Evolutionary conservation across 73 alveolate species (phyloP).

Genomic region (Paramecium sonneborni): DNA sequence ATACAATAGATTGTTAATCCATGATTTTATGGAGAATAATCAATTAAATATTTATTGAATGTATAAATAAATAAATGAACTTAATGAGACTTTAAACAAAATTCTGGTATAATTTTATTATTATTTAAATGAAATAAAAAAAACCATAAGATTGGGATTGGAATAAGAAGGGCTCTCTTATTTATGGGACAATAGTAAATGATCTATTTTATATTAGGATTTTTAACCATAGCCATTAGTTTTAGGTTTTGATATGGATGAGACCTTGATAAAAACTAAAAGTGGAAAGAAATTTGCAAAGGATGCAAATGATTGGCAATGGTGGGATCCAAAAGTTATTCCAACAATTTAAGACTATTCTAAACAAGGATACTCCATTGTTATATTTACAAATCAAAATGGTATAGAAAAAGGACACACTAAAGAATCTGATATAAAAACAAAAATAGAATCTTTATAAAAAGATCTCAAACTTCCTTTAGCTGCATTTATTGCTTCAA

Average conservation of each 20-base stretch:
- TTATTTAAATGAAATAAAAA: conserved; percentile 3
- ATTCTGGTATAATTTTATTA: neutral
- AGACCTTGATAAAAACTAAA: conserved; percentile 82
- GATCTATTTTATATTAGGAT: neutral
- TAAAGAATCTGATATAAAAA: conserved; percentile 65
- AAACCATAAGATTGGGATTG: neutral
- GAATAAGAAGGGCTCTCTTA: conserved; percentile 24
- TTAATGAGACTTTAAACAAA: neutral
- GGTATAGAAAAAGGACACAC: conserved; percentile 81
- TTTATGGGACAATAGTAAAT: neutral
- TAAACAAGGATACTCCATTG: conserved; percentile 74
- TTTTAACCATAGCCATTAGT: conserved; percentile 11
- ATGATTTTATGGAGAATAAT: neutral
- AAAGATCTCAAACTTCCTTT: conserved; percentile 86
- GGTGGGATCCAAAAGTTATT: conserved; percentile 74
- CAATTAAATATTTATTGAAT: neutral
- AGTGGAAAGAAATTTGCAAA: conserved; percentile 78
- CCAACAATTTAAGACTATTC: conserved; percentile 60
- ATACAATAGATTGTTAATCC: neutral
- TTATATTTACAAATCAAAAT: conserved; percentile 69
- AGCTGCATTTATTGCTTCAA: conserved; percentile 81
- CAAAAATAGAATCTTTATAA: conserved; percentile 70
- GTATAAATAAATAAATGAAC: neutral
- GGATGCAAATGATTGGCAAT: conserved; percentile 85
- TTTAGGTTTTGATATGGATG: conserved; percentile 86